These are phyloP conservation scores for Penicillium paradoxum DNA, from an alignment of 495 filamentous ascomycete genomes.

Conservation along the genomic window DNA sequence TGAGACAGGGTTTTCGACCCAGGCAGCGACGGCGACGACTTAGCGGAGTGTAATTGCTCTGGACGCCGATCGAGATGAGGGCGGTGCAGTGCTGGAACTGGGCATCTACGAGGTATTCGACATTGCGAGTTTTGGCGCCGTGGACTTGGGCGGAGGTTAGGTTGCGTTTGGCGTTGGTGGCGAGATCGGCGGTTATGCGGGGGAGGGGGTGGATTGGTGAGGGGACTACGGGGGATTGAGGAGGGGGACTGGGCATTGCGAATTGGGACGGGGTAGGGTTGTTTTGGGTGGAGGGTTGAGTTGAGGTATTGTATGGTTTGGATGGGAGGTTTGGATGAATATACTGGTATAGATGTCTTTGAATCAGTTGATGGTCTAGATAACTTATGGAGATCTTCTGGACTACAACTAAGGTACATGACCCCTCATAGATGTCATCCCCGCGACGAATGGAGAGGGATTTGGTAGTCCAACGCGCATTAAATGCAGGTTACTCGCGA, in stretches of 20 bases:
- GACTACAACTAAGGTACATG: too few relatives aligned
- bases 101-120: slow-evolving; percentile 59
- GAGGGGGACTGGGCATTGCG: too few relatives aligned
- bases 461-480: too few relatives aligned
- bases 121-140: slow-evolving; percentile 61
- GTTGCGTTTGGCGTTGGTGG: slow-evolving; percentile 59
- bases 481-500: too few relatives aligned
- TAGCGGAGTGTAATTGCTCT: slow-evolving; percentile 63
- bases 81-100: slow-evolving; percentile 48
- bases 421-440: too few relatives aligned
- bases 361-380: too few relatives aligned
- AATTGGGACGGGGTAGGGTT: too few relatives aligned
- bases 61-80: slow-evolving; percentile 60
- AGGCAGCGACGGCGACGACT: slow-evolving; percentile 53
- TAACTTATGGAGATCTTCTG: too few relatives aligned
- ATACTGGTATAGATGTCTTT: too few relatives aligned
- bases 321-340: too few relatives aligned
- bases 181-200: slow-evolving; percentile 52
- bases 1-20: slow-evolving; percentile 49
- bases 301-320: background rate
- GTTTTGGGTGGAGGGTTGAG: slow-evolving; percentile 40
- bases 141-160: slow-evolving; percentile 57
- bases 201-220: slow-evolving; percentile 58
- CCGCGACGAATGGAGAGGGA: too few relatives aligned
- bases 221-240: slow-evolving; percentile 52